A percentile compares a stretch with the other conserved stretches of the same genome.
These are phyloP conservation scores for Alternaria sp. DNA, from an alignment of 2,329 filamentous ascomycete genomes.

Conservation along the genomic window DNA sequence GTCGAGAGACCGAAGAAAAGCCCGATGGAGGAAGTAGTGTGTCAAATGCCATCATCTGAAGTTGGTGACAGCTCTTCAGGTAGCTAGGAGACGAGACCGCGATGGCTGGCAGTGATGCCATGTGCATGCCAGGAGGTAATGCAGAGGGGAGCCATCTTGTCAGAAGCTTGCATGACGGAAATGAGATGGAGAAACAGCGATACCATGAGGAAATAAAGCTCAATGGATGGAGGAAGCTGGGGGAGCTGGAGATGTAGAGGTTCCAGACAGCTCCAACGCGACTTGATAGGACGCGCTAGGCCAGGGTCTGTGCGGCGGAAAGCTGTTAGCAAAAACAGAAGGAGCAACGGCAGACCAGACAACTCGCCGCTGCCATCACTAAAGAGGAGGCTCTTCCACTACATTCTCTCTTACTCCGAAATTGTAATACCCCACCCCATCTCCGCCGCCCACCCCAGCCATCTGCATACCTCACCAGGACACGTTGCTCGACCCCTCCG, in stretches of 20 bases:
- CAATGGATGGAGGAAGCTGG: not conserved
- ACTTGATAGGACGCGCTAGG: constrained; percentile 32
- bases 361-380: constrained; percentile 36
- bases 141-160: too few relatives aligned
- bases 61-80: not conserved
- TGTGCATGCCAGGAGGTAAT: not conserved
- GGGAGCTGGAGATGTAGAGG: constrained; percentile 2
- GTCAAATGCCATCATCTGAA: not conserved
- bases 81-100: not conserved
- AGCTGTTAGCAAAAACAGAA: constrained; percentile 42
- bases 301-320: constrained; percentile 14
- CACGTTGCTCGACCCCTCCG: constrained; percentile 29
- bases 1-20: not conserved
- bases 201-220: not conserved
- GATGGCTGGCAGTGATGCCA: not conserved
- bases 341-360: constrained; percentile 25
- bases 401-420: constrained; percentile 14
- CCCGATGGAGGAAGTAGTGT: not conserved
- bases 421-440: constrained; percentile 10
- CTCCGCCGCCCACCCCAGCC: constrained; percentile 10
- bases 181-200: not conserved
- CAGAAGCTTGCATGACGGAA: not conserved
- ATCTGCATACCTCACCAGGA: constrained; percentile 22
- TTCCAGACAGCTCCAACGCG: constrained; percentile 18
- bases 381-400: constrained; percentile 30